A percentile compares a stretch with the other conserved stretches of the same genome.
Evolutionary conservation across 2,329 filamentous ascomycete species (phyloP).

Genomic region (Alternaria ventricosa): DNA sequence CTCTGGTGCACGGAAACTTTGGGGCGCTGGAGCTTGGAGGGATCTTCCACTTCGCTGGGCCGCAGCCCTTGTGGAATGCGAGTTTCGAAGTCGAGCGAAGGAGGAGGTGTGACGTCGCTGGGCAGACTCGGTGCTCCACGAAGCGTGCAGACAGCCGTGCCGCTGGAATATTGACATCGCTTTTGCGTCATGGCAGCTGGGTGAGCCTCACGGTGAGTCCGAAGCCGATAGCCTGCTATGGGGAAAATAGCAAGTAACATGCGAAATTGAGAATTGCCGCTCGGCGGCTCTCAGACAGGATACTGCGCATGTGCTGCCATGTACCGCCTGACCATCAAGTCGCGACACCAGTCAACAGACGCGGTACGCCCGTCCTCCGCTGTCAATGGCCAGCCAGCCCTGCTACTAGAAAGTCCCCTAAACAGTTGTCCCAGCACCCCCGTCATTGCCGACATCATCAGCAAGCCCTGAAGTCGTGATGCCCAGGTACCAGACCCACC

Average conservation of each 20-base stretch:
- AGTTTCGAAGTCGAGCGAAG: constrained; percentile 2
- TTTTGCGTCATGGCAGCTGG: constrained; percentile 2
- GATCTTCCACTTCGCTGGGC: constrained; percentile 21
- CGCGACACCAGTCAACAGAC: constrained; percentile 9
- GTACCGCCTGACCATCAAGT: background rate
- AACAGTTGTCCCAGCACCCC: constrained; percentile 14
- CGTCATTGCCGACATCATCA: constrained; percentile 27
- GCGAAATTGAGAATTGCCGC: background rate
- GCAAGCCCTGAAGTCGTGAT: constrained; percentile 4
- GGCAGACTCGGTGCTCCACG: background rate
- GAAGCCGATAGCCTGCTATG: background rate
- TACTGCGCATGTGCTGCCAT: background rate
- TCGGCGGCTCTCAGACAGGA: constrained; percentile 1
- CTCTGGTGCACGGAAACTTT: constrained; percentile 13
- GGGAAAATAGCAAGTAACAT: background rate
- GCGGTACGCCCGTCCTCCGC: background rate
- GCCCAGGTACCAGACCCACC: background rate
- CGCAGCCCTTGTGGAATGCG: constrained; percentile 7
- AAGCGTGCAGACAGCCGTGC: background rate
- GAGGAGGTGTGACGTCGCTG: constrained; percentile 10
- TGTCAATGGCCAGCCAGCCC: constrained; percentile 10
- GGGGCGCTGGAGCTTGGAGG: constrained; percentile 7
- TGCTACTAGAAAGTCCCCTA: constrained; percentile 22
- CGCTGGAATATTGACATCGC: background rate
- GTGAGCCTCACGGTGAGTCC: background rate